Evolutionary conservation across 805 yeast species (phyloP).

Genomic region (Henningerozyma blattae): DNA sequence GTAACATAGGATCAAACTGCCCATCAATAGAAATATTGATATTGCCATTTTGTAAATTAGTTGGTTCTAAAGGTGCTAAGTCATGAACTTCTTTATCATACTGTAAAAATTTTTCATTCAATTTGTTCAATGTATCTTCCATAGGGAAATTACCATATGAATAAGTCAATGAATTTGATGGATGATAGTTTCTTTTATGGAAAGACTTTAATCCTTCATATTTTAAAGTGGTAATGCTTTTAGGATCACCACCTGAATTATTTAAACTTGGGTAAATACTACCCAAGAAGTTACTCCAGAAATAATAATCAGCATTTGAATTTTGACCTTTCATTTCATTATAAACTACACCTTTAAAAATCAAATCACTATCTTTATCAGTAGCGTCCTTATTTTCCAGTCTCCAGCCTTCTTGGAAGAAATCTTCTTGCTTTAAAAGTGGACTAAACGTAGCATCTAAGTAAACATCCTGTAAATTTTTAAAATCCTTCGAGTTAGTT

Average conservation of each 20-base stretch:
- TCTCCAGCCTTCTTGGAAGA: conserved; percentile 96
- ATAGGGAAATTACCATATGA: conserved; percentile 78
- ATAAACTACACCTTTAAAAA: conserved; percentile 90
- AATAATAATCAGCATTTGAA: conserved; percentile 76
- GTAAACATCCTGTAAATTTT: conserved; percentile 77
- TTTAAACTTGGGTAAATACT: conserved; percentile 73
- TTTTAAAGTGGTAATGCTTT: conserved; percentile 55
- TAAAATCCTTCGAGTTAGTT: conserved; percentile 71
- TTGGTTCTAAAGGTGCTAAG: conserved; percentile 30
- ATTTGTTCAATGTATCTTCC: conserved; percentile 41
- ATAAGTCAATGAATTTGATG: conserved; percentile 76
- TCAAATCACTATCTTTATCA: conserved; percentile 48
- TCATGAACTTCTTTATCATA: conserved; percentile 38
- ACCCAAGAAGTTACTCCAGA: conserved; percentile 75
- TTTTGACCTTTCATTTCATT: conserved; percentile 98
- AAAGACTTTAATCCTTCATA: conserved; percentile 71
- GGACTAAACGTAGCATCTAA: conserved; percentile 82
- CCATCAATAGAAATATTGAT: conserved; percentile 40
- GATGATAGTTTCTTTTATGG: conserved; percentile 71
- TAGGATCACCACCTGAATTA: conserved; percentile 93
- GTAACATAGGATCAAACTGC: conserved; percentile 71
- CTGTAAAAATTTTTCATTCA: conserved; percentile 36
- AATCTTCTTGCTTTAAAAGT: conserved; percentile 63
- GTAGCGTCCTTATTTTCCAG: conserved; percentile 56
- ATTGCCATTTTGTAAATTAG: conserved; percentile 22